These are phyloP conservation scores for Aspergillus glaucus DNA, from an alignment of 2,329 filamentous ascomycete genomes.

Conservation along the genomic window DNA sequence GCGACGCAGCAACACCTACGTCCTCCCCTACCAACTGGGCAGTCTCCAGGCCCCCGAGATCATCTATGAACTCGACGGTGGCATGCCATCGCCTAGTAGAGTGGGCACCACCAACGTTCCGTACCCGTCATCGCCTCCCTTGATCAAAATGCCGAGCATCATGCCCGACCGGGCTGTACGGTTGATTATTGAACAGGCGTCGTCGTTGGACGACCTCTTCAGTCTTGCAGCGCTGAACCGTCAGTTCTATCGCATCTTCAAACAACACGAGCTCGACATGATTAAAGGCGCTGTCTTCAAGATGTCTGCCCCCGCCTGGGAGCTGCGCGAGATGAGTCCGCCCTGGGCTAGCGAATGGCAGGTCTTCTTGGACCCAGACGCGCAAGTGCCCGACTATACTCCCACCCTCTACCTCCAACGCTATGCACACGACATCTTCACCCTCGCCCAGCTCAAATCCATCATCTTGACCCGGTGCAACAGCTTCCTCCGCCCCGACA, in stretches of 20 bases:
- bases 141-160: conserved; percentile 3
- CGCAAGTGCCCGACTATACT: conserved; percentile 48
- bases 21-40: conserved; percentile 16
- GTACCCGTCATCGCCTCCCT: background rate
- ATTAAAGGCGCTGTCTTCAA: conserved; percentile 47
- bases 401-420: conserved; percentile 47
- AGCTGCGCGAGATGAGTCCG: conserved; percentile 53
- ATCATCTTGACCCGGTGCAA: conserved; percentile 52
- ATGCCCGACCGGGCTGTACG: conserved; percentile 48
- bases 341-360: conserved; percentile 42
- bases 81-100: conserved; percentile 17
- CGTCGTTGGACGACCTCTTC: conserved; percentile 50
- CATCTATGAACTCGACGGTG: conserved; percentile 30
- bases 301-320: conserved; percentile 55
- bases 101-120: background rate
- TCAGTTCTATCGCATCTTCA: conserved; percentile 54
- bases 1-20: conserved; percentile 8
- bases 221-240: conserved; percentile 49
- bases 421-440: conserved; percentile 48
- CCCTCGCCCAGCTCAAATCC: conserved; percentile 49
- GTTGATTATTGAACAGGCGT: conserved; percentile 45
- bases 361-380: conserved; percentile 38
- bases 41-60: conserved; percentile 15
- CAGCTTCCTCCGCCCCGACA: conserved; percentile 52
- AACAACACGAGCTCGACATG: conserved; percentile 49